Conservation (phyloP, 2,329 filamentous ascomycete genomes). For the Aspergillus ustus region DNA sequence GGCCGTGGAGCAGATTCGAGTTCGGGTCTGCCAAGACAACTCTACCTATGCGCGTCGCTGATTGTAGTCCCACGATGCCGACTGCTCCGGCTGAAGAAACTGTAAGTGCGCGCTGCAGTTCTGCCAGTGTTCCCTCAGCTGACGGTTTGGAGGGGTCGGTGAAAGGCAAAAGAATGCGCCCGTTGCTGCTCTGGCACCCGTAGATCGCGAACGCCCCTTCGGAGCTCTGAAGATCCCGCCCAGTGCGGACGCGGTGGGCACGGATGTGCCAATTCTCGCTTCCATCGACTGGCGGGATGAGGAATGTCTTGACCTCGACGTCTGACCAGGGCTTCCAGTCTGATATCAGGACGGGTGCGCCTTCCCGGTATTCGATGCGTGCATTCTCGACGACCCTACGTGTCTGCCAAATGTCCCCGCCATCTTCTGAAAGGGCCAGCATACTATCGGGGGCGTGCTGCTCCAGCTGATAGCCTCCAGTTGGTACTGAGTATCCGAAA, state of each 20-base stretch:
- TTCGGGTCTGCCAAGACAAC: conserved; percentile 79
- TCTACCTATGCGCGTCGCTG: conserved; percentile 58
- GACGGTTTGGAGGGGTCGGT: conserved; percentile 31
- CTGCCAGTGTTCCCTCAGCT: conserved; percentile 49
- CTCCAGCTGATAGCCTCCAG: conserved; percentile 74
- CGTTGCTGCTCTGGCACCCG: conserved; percentile 63
- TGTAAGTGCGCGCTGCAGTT: conserved; percentile 42
- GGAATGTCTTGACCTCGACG: conserved; percentile 41
- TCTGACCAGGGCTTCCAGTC: conserved; percentile 73
- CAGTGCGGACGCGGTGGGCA: conserved; percentile 37
- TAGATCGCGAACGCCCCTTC: conserved; percentile 76
- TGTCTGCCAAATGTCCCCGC: conserved; percentile 78
- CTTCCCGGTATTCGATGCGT: conserved; percentile 61
- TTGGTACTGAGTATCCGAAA: conserved; percentile 78
- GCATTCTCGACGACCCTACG: conserved; percentile 70
- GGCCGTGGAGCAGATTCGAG: conserved; percentile 73
- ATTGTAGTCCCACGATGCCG: conserved; percentile 53
- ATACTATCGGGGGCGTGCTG: conserved; percentile 77
- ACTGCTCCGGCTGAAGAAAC: conserved; percentile 57
- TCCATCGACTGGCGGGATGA: conserved; percentile 39
- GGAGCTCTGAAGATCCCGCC: conserved; percentile 69
- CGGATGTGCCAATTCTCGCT: conserved; percentile 48
- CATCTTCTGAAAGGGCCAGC: conserved; percentile 76
- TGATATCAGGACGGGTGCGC: conserved; percentile 66
- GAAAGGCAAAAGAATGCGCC: conserved; percentile 56